A percentile compares a stretch with the other conserved stretches of the same genome.
Conservation (phyloP, 768 basidiomycete genomes). For the Agaricus sinodeliciosus region DNA sequence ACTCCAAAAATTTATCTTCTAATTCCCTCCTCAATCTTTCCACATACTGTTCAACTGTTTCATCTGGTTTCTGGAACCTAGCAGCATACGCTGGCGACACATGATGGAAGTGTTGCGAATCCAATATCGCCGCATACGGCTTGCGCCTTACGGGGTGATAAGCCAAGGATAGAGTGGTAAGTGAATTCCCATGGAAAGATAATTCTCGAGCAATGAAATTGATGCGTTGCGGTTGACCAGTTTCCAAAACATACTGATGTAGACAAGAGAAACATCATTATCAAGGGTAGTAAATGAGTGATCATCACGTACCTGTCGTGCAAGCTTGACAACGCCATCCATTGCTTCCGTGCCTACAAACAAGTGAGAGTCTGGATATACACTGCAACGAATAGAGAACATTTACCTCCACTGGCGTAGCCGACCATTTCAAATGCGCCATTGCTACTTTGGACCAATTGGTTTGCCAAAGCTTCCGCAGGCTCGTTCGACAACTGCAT, state of each 20-base stretch:
- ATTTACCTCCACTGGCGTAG: constrained; percentile 70
- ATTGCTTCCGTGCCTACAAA: constrained; percentile 77
- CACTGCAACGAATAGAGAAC: not conserved
- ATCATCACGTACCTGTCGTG: constrained; percentile 52
- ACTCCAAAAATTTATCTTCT: constrained; percentile 76
- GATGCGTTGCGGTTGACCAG: constrained; percentile 57
- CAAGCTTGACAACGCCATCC: constrained; percentile 81
- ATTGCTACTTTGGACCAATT: constrained; percentile 56
- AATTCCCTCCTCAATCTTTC: constrained; percentile 72
- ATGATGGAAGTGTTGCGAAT: constrained; percentile 67
- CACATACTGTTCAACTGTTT: constrained; percentile 77
- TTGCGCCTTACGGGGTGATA: constrained; percentile 61
- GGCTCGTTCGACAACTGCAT: constrained; percentile 79
- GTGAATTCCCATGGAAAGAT: constrained; percentile 83
- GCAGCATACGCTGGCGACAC: constrained; percentile 85
- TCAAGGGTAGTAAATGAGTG: not conserved
- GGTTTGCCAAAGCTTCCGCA: constrained; percentile 71
- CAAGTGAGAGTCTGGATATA: not conserved
- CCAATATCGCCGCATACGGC: constrained; percentile 62
- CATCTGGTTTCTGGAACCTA: constrained; percentile 63
- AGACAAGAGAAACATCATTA: not conserved
- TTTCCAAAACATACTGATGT: constrained; percentile 62
- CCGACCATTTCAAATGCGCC: constrained; percentile 70
- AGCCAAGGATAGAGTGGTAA: constrained; percentile 62
- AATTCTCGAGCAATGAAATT: constrained; percentile 77